These are phyloP conservation scores for Cochlearia excelsa DNA, from an alignment of 345 rosid genomes.

Conservation along the genomic window DNA sequence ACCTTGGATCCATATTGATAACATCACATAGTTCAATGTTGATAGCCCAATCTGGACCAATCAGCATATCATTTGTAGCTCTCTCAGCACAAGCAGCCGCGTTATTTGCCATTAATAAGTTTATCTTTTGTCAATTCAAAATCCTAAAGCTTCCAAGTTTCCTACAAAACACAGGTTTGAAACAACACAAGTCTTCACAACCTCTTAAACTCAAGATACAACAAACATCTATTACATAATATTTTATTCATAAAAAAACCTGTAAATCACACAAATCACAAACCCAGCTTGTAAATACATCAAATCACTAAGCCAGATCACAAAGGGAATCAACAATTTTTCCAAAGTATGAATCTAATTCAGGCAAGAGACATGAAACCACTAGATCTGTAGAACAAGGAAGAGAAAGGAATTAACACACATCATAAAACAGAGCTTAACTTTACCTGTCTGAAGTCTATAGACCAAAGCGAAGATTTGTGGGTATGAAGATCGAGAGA, in stretches of 20 bases:
- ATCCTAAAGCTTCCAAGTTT: conserved; percentile 12
- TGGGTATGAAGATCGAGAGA: conserved; percentile 12
- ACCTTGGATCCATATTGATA: conserved; percentile 88
- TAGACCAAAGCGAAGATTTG: conserved; percentile 7
- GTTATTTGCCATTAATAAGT: conserved; percentile 48
- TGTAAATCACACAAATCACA: conserved; percentile 19
- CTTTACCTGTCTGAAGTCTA: conserved; percentile 24
- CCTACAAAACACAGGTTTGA: conserved; percentile 21
- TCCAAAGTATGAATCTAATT: conserved; percentile 4
- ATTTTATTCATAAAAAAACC: neutral
- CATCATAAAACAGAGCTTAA: neutral
- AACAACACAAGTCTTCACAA: conserved; percentile 15
- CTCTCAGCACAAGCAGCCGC: conserved; percentile 81
- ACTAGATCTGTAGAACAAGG: neutral
- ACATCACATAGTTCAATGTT: conserved; percentile 90
- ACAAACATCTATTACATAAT: conserved; percentile 1
- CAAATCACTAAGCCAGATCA: conserved; percentile 23
- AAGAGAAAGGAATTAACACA: conserved; percentile 4
- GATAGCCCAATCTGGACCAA: conserved; percentile 92
- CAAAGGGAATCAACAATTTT: conserved; percentile 6
- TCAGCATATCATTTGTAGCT: conserved; percentile 76
- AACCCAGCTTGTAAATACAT: conserved; percentile 10
- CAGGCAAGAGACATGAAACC: neutral
- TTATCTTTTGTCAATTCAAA: conserved; percentile 32
- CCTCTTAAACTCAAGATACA: conserved; percentile 18